phyloP scores from a whole-genome alignment of 768 basidiomycete species.

The Phaffia australis region DNA sequence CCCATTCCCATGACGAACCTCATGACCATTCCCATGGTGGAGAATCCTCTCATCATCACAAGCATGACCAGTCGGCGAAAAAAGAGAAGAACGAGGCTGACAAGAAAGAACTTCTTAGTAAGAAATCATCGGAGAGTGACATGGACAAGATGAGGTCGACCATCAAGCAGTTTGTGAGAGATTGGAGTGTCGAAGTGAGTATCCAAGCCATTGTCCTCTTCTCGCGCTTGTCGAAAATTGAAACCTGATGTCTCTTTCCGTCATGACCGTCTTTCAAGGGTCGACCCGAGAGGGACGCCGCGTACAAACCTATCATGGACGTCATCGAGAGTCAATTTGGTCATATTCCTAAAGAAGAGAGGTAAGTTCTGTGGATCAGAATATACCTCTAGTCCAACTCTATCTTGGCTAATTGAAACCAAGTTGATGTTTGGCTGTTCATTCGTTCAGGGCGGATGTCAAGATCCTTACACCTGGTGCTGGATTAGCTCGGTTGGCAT shows the following conservation, averaged over 20 bases:
- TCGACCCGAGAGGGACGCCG: conserved; percentile 57
- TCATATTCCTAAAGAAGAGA: conserved; percentile 47
- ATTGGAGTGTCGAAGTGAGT: conserved; percentile 76
- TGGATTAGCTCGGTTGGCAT: conserved; percentile 76
- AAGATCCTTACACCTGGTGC: conserved; percentile 81
- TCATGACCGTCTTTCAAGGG: conserved; percentile 46
- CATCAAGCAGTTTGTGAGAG: conserved; percentile 80
- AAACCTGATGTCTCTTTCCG: background rate
- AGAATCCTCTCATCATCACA: background rate
- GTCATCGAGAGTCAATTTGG: conserved; percentile 58
- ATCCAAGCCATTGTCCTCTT: background rate
- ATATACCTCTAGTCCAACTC: background rate
- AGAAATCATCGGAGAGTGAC: conserved; percentile 34
- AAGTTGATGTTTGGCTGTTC: too few species aligned
- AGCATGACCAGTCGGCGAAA: conserved; percentile 19
- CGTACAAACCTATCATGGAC: conserved; percentile 71
- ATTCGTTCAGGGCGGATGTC: conserved; percentile 43
- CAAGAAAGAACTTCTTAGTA: conserved; percentile 22
- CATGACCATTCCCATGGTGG: background rate
- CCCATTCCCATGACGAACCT: conserved; percentile 31
- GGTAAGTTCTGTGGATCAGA: conserved; percentile 37
- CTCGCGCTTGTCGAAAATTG: background rate
- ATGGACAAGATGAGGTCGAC: conserved; percentile 89
- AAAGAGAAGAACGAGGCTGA: conserved; percentile 22
- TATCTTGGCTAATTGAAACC: conserved; percentile 11